Percentiles rank a stretch among this genome's conserved stretches.
Conservation (phyloP, 768 basidiomycete species). For the Mycena chlorophos region DNA sequence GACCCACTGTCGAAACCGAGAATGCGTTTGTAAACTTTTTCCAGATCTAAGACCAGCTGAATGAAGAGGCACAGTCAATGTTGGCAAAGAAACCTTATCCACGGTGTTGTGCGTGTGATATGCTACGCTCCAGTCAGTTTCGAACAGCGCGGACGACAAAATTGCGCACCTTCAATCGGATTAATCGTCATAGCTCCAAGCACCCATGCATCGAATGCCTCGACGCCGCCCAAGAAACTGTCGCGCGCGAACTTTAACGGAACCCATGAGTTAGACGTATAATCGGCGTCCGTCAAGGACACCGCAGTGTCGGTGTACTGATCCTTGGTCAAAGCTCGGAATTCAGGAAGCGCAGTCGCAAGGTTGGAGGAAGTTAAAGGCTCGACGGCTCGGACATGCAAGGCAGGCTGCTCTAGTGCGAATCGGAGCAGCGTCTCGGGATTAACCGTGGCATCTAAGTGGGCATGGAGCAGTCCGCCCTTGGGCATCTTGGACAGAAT, state of each 20-base stretch:
- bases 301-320: conserved; percentile 28
- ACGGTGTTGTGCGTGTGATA: conserved; percentile 74
- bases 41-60: conserved; percentile 61
- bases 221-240: conserved; percentile 61
- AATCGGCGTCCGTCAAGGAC: conserved; percentile 42
- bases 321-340: conserved; percentile 46
- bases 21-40: conserved; percentile 65
- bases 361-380: conserved; percentile 43
- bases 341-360: conserved; percentile 49
- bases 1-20: conserved; percentile 42
- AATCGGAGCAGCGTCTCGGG: conserved; percentile 49
- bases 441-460: conserved; percentile 74
- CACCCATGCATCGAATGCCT: conserved; percentile 71
- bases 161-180: conserved; percentile 46
- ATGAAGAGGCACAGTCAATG: not conserved
- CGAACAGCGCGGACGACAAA: not conserved
- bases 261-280: conserved; percentile 54
- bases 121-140: conserved; percentile 32
- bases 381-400: conserved; percentile 57
- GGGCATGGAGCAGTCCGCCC: conserved; percentile 72
- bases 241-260: conserved; percentile 53
- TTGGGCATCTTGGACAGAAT: conserved; percentile 75
- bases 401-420: conserved; percentile 54
- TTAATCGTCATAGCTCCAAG: conserved; percentile 62
- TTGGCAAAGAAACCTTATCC: conserved; percentile 46